Evolutionary conservation across 257 asterid species (phyloP), one percentile per base, ranked within the genome.

Genomic region (Solanum chmielewskii): DNA sequence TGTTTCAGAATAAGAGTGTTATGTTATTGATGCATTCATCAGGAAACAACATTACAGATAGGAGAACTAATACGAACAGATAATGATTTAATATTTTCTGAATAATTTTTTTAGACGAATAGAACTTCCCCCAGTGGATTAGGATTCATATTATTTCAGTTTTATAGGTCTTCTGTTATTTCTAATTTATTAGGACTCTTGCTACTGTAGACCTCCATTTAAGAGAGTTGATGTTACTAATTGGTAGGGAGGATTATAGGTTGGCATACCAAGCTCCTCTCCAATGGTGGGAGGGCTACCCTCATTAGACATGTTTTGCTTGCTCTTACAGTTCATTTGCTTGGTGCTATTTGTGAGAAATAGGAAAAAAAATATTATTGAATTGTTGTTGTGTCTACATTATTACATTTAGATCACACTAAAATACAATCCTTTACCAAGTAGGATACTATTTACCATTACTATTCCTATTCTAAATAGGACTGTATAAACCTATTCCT

Each of bases 1-100:
- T 88, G 90, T 89, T 83, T 85, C 89, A 86, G 84, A 85, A 92
- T 89, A 49, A 88, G 81, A 86, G 77, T 45, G 89, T 85, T 62
- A 70, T 62, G 70, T 62, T 62, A 62, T 62, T 23, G 31, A 62
- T 62, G 70, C 31, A 11, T 62, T 62, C 27, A 11, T 62, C 70
- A 7, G 70, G 29, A 62, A 10, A 23, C 7, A 62, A 23, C n/a
- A 62, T n/a, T 62, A n/a, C 29, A 62, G 31, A 62, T 25, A 4
- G 15, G 15, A n/a, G 15, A 62, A 62, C 4, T 62, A 62, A 62
- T 23, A 23, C 29, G 31, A 62, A 62, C 70, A 23, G 15, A 62
- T 62, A 62, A 62, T 10, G 31, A 62, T 62, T 62, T 62, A 62
- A 62, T 23, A 23, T 62, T 60, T 60, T 23, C 70, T 23, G 29